These are phyloP conservation scores for Parasarocladium wereldwijsianum DNA, from an alignment of 2,329 filamentous ascomycete genomes.

Conservation along the genomic window DNA sequence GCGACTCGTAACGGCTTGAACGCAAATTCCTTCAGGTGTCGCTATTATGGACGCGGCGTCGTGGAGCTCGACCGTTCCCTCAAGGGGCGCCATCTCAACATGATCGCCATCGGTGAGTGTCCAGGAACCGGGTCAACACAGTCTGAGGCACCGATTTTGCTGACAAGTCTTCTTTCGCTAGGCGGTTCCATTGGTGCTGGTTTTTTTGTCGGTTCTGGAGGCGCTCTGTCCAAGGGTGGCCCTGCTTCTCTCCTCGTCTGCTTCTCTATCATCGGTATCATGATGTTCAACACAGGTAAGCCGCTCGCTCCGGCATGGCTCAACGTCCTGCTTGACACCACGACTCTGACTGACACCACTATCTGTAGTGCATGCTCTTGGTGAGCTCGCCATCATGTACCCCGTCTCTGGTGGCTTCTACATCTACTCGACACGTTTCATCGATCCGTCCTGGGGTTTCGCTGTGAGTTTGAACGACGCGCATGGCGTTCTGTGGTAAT, in stretches of 20 bases:
- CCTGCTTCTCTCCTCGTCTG: slow-evolving; percentile 21
- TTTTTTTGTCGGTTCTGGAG: slow-evolving; percentile 41
- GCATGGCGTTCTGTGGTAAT: too few species aligned
- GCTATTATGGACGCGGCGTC: slow-evolving; percentile 16
- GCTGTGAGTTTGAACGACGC: slow-evolving; percentile 36
- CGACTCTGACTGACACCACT: not conserved
- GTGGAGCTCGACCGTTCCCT: slow-evolving; percentile 27
- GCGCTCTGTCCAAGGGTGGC: slow-evolving; percentile 30
- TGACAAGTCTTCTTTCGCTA: too few species aligned
- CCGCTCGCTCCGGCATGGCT: not conserved
- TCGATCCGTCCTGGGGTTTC: slow-evolving; percentile 42
- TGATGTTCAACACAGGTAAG: slow-evolving; percentile 34
- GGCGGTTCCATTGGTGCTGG: slow-evolving; percentile 36
- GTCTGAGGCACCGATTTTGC: too few species aligned
- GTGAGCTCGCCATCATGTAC: slow-evolving; percentile 42
- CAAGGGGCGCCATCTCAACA: slow-evolving; percentile 40
- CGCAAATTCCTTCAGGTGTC: slow-evolving; percentile 22
- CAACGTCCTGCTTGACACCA: too few species aligned
- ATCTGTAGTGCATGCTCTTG: slow-evolving; percentile 34
- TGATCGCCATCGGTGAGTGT: slow-evolving; percentile 45
- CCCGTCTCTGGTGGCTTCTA: slow-evolving; percentile 46
- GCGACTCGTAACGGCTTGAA: slow-evolving; percentile 23
- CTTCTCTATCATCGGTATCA: slow-evolving; percentile 34
- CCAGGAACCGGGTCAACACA: too few species aligned
- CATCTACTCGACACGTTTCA: slow-evolving; percentile 42